Conservation (phyloP, 345 rosid genomes). For the Geranium brycei region DNA sequence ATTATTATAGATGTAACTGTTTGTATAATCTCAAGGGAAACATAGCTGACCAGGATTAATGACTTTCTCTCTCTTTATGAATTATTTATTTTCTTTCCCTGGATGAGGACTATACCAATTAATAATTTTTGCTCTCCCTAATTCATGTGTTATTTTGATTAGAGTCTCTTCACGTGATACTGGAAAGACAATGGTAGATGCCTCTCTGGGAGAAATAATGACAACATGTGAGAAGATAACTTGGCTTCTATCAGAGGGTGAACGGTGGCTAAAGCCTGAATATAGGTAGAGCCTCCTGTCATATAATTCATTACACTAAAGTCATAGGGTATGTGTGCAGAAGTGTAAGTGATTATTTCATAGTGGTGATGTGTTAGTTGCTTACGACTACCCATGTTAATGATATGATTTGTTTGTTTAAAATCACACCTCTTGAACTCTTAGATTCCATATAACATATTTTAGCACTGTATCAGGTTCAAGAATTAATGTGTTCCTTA, state of each 20-base stretch:
- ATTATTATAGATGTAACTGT: too few relatives aligned
- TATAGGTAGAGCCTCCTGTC: slow-evolving; percentile 35
- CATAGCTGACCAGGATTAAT: background rate
- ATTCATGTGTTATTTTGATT: slow-evolving; percentile 12
- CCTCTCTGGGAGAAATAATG: slow-evolving; percentile 96
- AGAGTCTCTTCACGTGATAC: slow-evolving; percentile 96
- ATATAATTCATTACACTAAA: slow-evolving; percentile 2
- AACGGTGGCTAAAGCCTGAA: slow-evolving; percentile 93
- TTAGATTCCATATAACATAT: too few relatives aligned
- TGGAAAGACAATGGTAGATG: slow-evolving; percentile 97
- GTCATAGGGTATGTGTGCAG: background rate
- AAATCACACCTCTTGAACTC: too few relatives aligned
- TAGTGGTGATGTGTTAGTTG: too few relatives aligned
- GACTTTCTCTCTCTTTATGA: too few relatives aligned
- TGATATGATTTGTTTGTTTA: too few relatives aligned
- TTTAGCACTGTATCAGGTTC: too few relatives aligned
- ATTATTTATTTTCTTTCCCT: background rate
- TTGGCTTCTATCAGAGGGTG: slow-evolving; percentile 99
- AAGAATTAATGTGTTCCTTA: background rate
- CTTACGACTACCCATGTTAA: too few relatives aligned
- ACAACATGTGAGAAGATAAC: slow-evolving; percentile 99
- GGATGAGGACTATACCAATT: background rate
- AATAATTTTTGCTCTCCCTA: slow-evolving; percentile 1
- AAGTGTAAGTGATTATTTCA: background rate
- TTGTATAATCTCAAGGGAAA: background rate